Conservation (phyloP, 2,329 filamentous ascomycete species). For the Claviceps pusilla region DNA sequence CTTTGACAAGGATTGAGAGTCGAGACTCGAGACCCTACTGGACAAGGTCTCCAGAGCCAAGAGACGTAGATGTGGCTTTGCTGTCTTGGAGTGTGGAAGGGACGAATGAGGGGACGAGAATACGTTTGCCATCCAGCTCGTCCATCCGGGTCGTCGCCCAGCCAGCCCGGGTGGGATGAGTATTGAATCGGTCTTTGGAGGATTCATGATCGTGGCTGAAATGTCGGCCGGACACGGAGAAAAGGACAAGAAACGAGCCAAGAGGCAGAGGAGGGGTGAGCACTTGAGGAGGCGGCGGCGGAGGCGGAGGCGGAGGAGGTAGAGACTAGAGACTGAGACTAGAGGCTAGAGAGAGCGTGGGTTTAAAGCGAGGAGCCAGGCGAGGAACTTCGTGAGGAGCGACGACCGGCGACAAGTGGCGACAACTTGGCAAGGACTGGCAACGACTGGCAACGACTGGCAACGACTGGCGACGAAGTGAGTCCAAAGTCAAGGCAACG, state of each 20-base stretch:
- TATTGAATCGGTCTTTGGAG: not conserved
- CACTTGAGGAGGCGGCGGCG: not conserved
- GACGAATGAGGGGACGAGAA: not conserved
- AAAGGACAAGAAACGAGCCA: not conserved
- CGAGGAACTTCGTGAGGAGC: not conserved
- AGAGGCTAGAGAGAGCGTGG: not conserved
- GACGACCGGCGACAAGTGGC: not conserved
- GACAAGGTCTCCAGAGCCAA: not conserved
- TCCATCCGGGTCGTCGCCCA: not conserved
- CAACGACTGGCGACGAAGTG: not conserved
- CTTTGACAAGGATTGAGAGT: slow-evolving; percentile 1
- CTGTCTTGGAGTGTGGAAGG: not conserved
- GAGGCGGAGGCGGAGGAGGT: not conserved
- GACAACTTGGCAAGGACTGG: not conserved
- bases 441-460: not conserved
- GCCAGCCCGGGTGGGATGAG: not conserved
- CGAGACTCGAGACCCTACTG: not conserved
- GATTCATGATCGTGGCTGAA: not conserved
- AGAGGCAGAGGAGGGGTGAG: not conserved
- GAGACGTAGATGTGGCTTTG: not conserved
- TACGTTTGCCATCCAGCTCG: not conserved
- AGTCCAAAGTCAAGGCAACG: not conserved
- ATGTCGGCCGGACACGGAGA: not conserved
- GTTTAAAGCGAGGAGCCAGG: not conserved
- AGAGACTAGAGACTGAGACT: not conserved